These are phyloP conservation scores for Verticillium klebahnii DNA, from an alignment of 2,329 filamentous ascomycete species.

Conservation along the genomic window DNA sequence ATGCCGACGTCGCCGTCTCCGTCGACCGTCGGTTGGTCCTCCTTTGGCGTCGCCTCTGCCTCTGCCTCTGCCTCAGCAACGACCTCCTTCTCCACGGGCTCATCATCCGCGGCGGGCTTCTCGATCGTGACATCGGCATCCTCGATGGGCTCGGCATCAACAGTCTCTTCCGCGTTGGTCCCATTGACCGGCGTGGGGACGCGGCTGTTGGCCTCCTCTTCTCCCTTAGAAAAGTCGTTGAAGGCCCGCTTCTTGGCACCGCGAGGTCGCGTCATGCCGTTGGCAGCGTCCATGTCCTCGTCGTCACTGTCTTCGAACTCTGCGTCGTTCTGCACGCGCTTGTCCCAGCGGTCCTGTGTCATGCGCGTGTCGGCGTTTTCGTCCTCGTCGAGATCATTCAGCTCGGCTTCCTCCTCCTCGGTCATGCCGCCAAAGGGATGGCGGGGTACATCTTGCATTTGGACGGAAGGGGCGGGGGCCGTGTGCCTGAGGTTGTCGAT, in stretches of 20 bases:
- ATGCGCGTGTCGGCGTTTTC: constrained; percentile 78
- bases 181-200: constrained; percentile 31
- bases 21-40: not conserved
- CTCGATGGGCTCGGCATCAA: constrained; percentile 16
- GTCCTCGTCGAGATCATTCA: constrained; percentile 74
- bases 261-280: constrained; percentile 58
- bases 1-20: constrained; percentile 47
- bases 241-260: constrained; percentile 47
- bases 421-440: constrained; percentile 58
- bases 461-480: constrained; percentile 80
- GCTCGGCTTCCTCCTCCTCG: constrained; percentile 61
- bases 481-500: constrained; percentile 86
- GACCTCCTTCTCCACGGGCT: constrained; percentile 3
- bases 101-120: constrained; percentile 23
- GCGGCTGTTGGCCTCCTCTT: constrained; percentile 29
- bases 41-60: constrained; percentile 27
- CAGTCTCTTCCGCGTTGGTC: constrained; percentile 23
- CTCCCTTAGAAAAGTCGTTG: constrained; percentile 43
- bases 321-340: constrained; percentile 68
- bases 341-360: constrained; percentile 79
- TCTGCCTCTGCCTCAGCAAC: not conserved
- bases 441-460: constrained; percentile 74
- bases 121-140: constrained; percentile 22
- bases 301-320: constrained; percentile 88
- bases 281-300: constrained; percentile 70